phyloP scores from a whole-genome alignment of 441 rosid species.

The Bruguiera hainesii region DNA sequence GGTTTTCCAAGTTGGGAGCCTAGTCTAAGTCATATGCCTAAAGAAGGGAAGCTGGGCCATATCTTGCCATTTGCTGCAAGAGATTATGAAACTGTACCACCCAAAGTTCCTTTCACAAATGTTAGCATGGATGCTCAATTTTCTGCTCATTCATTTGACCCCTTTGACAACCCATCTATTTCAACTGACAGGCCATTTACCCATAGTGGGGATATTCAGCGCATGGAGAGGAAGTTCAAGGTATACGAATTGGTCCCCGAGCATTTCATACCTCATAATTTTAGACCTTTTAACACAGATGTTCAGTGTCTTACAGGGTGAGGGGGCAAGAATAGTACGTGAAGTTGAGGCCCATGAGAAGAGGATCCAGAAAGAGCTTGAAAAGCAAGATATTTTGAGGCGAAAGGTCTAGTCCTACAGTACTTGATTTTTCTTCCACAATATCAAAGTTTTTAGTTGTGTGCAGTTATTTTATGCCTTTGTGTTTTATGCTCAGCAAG shows the following conservation, averaged over 20 bases:
- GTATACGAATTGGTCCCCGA: conserved; percentile 25
- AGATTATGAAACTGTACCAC: conserved; percentile 49
- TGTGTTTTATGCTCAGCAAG: conserved; percentile 52
- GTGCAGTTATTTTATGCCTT: background rate
- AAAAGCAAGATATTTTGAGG: conserved; percentile 79
- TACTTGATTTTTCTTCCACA: conserved; percentile 11
- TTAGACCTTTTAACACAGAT: background rate
- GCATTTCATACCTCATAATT: conserved; percentile 1
- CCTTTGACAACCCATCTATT: conserved; percentile 45
- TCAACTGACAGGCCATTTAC: conserved; percentile 49
- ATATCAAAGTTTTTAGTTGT: conserved; percentile 15
- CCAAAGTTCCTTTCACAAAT: conserved; percentile 37
- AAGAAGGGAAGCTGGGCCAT: conserved; percentile 50
- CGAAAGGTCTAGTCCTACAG: conserved; percentile 56
- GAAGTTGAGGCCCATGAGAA: conserved; percentile 87
- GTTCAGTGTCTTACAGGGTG: conserved; percentile 45
- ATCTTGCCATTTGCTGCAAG: conserved; percentile 39
- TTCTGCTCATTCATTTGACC: conserved; percentile 38
- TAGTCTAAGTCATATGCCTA: conserved; percentile 63
- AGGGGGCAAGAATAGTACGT: conserved; percentile 78
- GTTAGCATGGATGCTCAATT: conserved; percentile 36
- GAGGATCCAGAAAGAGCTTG: conserved; percentile 83
- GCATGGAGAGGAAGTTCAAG: conserved; percentile 72
- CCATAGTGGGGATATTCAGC: conserved; percentile 51
- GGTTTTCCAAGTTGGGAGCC: conserved; percentile 50